A percentile compares a stretch with the other conserved stretches of the same genome.
Conservation (phyloP, 169 alveolate species). For the Plasmodium fragile region DNA sequence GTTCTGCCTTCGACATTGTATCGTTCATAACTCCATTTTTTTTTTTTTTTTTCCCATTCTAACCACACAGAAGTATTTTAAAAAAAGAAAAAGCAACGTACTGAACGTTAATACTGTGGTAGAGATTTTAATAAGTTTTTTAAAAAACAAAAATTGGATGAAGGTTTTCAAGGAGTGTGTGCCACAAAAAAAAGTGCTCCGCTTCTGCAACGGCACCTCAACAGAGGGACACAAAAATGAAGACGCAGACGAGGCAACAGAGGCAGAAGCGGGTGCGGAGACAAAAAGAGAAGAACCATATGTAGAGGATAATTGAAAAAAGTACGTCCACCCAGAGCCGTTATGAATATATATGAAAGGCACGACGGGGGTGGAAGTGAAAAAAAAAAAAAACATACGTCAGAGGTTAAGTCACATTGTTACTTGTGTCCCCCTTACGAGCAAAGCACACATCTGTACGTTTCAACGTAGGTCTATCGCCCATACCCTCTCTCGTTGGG, state of each 20-base stretch:
- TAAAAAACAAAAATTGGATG: slow-evolving; percentile 77
- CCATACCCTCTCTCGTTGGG: neutral
- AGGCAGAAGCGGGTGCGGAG: neutral
- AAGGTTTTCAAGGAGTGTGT: slow-evolving; percentile 52
- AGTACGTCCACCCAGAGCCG: neutral
- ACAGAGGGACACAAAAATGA: neutral
- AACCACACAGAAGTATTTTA: slow-evolving; percentile 21
- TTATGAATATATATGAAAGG: neutral
- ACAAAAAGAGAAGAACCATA: neutral
- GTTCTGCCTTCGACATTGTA: neutral
- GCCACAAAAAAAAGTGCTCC: slow-evolving; percentile 71
- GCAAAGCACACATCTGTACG: neutral
- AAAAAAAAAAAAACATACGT: neutral
- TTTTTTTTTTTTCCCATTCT: neutral
- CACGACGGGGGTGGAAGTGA: neutral
- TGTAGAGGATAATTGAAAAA: neutral
- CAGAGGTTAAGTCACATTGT: neutral
- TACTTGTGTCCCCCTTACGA: neutral
- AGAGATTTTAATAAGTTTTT: slow-evolving; percentile 74
- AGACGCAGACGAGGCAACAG: slow-evolving; percentile 12
- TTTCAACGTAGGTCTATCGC: neutral
- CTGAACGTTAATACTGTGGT: slow-evolving; percentile 82
- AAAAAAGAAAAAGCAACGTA: slow-evolving; percentile 78
- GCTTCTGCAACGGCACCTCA: neutral
- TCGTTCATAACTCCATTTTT: neutral